Base-by-base conservation (phyloP, 176 grass and related monocot species). In the Carex littledalei region DNA sequence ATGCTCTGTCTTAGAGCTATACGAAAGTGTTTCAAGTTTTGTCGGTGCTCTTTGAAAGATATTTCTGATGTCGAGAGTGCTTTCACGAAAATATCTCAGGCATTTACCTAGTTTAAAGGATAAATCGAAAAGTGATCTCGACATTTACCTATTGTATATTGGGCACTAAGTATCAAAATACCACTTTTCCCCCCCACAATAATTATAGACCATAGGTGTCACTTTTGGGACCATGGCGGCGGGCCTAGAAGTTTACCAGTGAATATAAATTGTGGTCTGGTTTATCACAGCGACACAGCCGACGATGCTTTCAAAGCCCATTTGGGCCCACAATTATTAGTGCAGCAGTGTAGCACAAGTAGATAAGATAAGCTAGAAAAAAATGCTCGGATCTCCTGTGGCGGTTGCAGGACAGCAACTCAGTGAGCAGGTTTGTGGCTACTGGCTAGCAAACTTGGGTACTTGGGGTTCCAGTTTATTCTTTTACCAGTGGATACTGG, bases 151-250 rank as follows among this genome's bases (percentile, higher is more conserved):
- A 14, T 21, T 50, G 20, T 16, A 67, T 17, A 83, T 20, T 65
- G 69, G 62, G 68, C 63, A 67, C 81, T 52, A 54, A 12, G 41
- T 52, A 83, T 83, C 81, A 83, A 83, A 69, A 45, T 20, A 47
- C 3, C 39, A 83, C 81, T 83, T 83, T 83, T 68, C 34, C 8
- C 63, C 63, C 50, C 74, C 74, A 57, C 52, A 50, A 83, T 83
- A 67, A 83, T 68, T 67, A 52, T n/a, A 24, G 64, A 52, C 21
- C 39, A 67, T 3, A 83, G 12, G 26, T 68, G 63, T 68, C 81
- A 54, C 43, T 53, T 83, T 83, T 83, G 81, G 81, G 81, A 83
- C 81, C 81, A 83, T 83, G 10, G 9, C 20, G 64, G 60, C 63
- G 81, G 60, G 62, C 16, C 63, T 32, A 31, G 74, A 31, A 26